Base-by-base conservation (phyloP, 306 rosid species). In the Cucumis hystrix region DNA sequence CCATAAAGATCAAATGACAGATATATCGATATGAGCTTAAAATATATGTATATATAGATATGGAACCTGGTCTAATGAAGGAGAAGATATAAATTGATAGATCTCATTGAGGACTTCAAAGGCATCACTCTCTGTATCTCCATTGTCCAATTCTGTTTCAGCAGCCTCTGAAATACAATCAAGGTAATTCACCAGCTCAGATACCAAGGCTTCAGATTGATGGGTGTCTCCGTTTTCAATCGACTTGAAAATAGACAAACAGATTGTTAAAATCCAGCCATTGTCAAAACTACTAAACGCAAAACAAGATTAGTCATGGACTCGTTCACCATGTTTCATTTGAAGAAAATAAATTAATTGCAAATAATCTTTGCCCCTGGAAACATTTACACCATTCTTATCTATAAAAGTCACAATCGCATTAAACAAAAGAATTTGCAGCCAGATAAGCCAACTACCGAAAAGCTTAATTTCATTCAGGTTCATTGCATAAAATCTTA, bases 1-100 rank as follows among this genome's bases (percentile, higher is more conserved):
- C 30, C 21, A 7, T 30, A 59, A 59, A 57, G 17, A 20, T 39
- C 35, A 43, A 63, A 40, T 62, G 63, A 0, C 52, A 21, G 8
- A 28, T 40, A 78, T 62, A 65, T 45, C 52, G 14, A 77, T 21
- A 52, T 13, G 13, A 39, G 10, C 54, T 25, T 78, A 8, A 17
- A 63, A 51, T 15, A 25, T 14, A 49, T 11, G 18, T 45, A 45
- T 5, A 45, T 45, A 60, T 3, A 17, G 15, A 6, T 3, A 41
- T 11, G 14, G 6, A 11, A 85, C 97, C 97, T 95, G 96, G 57
- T 82, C 75, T 57, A 85, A 56, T 35, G 88, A 89, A 62, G 89
- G 86, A 79, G 96, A 90, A 64, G 80, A 82, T 37, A 88, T 64
- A 80, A 84, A 86, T 17, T 15, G 80, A 82, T 83, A 83, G 25